A percentile compares a stretch with the other conserved stretches of the same genome.
These are phyloP conservation scores for Ascochyta clinopodiicola DNA, from an alignment of 2,329 filamentous ascomycete species.

Conservation along the genomic window DNA sequence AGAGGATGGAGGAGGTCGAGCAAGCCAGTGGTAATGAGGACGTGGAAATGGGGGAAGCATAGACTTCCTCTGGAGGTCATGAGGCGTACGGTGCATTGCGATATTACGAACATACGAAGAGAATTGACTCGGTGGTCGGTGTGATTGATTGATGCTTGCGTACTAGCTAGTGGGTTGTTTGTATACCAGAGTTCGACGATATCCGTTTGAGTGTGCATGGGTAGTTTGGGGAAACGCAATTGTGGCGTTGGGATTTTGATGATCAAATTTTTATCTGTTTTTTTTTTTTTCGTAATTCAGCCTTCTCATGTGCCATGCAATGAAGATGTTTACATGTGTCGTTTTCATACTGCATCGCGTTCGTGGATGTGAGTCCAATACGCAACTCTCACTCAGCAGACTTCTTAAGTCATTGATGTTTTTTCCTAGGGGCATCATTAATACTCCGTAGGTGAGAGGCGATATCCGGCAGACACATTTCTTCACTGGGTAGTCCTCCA, in stretches of 20 bases:
- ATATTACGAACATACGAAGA: constrained; percentile 6
- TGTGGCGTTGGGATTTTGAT: constrained; percentile 10
- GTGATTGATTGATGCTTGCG: background rate
- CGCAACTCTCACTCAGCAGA: too few species aligned
- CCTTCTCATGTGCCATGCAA: background rate
- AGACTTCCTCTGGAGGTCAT: constrained; percentile 1
- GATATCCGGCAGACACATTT: background rate
- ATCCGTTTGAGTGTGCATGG: constrained; percentile 10
- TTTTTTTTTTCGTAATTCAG: background rate
- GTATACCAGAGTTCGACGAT: constrained; percentile 11
- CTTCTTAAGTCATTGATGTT: too few species aligned
- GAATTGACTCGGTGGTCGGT: background rate
- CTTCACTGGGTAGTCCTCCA: background rate
- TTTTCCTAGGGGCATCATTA: too few species aligned
- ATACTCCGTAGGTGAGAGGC: too few species aligned
- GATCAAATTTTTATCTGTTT: constrained; percentile 1
- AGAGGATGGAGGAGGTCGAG: constrained; percentile 36
- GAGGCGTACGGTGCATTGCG: constrained; percentile 8
- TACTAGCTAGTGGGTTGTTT: constrained; percentile 2
- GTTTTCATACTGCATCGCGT: too few species aligned
- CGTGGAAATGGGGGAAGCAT: constrained; percentile 43
- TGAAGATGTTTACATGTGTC: background rate
- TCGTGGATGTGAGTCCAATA: too few species aligned
- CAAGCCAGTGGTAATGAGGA: constrained; percentile 32
- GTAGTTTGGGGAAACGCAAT: constrained; percentile 9